Evolutionary conservation across 768 basidiomycete species (phyloP).

Genomic region (Kwoniella sp.): DNA sequence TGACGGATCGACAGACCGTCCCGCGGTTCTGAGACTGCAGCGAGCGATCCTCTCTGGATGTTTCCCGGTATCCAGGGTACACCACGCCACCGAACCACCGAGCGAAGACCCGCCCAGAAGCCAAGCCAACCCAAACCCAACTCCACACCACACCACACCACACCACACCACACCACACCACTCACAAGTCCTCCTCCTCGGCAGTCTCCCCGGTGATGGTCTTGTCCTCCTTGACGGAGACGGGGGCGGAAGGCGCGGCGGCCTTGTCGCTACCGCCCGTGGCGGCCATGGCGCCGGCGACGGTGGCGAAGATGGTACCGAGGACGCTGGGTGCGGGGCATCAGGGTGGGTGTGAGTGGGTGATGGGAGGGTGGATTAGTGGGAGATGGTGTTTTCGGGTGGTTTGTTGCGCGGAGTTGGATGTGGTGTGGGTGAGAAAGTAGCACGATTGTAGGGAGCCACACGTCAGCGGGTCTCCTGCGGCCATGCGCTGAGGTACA

Average conservation of each 20-base stretch:
- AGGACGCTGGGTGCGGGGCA: slow-evolving; percentile 32
- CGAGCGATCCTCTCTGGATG: too few relatives aligned
- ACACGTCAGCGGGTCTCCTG: too few relatives aligned
- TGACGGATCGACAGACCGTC: too few relatives aligned
- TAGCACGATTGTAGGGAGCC: too few relatives aligned
- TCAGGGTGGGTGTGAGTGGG: not conserved
- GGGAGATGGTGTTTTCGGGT: too few relatives aligned
- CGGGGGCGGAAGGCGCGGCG: slow-evolving; percentile 13
- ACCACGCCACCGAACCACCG: too few relatives aligned
- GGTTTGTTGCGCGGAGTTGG: too few relatives aligned
- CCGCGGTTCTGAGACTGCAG: too few relatives aligned
- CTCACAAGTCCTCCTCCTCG: slow-evolving; percentile 50
- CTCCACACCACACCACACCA: not conserved
- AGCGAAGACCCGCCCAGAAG: too few relatives aligned
- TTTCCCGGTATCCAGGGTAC: too few relatives aligned
- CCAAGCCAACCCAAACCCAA: not conserved
- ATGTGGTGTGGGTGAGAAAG: too few relatives aligned
- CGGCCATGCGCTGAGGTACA: too few relatives aligned
- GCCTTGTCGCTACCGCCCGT: slow-evolving; percentile 28
- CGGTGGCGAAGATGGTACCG: slow-evolving; percentile 43
- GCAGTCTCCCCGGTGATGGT: slow-evolving; percentile 27
- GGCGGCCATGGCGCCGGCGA: slow-evolving; percentile 30
- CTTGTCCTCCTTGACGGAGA: slow-evolving; percentile 23
- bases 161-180: not conserved
- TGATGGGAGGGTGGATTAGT: not conserved